Percentiles rank a stretch among this genome's conserved stretches.
Conservation (phyloP, 176 grass and related monocot genomes). For the Musa schizocarpa region DNA sequence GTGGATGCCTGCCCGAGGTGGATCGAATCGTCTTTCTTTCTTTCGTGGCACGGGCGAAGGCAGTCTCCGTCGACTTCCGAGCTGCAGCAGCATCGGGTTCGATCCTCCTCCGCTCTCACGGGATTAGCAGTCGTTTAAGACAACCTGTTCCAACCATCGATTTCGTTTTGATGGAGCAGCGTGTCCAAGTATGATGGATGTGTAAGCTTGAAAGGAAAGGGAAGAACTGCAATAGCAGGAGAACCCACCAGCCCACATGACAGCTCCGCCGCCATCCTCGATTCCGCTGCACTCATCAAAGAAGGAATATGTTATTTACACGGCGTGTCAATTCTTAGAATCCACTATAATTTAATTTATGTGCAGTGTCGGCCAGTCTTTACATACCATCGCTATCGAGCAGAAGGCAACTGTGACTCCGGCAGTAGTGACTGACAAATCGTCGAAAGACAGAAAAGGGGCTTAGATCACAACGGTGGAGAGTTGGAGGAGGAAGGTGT, state of each 20-base stretch:
- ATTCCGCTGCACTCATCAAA: slow-evolving; percentile 71
- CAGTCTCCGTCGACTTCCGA: no score
- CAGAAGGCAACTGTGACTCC: neutral
- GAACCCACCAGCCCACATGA: slow-evolving; percentile 56
- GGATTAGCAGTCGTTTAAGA: no score
- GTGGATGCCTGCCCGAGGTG: no score
- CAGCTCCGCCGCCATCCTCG: slow-evolving; percentile 66
- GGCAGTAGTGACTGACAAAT: slow-evolving; percentile 1
- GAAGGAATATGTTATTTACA: no score
- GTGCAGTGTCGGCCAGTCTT: neutral
- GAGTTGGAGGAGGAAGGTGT: neutral
- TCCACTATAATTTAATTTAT: neutral
- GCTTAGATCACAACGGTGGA: neutral
- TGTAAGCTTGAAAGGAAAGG: neutral
- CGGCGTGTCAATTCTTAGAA: neutral
- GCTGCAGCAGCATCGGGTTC: no score
- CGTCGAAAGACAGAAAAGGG: neutral
- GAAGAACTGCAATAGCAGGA: neutral
- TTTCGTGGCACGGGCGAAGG: no score
- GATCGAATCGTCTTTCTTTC: no score
- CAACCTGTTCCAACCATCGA: no score
- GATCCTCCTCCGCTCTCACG: no score
- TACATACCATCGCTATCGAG: neutral
- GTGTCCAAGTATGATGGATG: neutral
- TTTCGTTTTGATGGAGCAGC: no score